phyloP scores from a whole-genome alignment of 192 early-diverging fungal species.

The Haplosporangium gracile region DNA sequence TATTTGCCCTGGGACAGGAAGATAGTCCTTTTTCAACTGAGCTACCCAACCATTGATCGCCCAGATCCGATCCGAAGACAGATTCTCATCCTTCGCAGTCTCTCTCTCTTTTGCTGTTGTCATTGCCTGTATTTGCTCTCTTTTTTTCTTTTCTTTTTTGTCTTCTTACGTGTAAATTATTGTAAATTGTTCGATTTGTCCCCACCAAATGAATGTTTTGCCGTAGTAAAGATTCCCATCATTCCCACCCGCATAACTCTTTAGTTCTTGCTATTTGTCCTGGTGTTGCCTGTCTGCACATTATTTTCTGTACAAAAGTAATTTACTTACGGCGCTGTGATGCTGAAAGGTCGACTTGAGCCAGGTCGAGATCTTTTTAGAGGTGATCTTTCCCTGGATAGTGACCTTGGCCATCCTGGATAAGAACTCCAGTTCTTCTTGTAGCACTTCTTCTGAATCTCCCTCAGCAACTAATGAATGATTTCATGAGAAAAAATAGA shows the following conservation, averaged over 20 bases:
- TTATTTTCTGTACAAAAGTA: no score
- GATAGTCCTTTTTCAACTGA: neutral
- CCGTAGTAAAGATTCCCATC: neutral
- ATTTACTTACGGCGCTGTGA: conserved; percentile 34
- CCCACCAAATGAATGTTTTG: no score
- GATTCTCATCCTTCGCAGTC: neutral
- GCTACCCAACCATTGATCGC: neutral
- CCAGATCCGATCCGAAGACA: neutral
- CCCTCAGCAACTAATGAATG: conserved; percentile 42
- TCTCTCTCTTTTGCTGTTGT: neutral
- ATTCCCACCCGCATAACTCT: neutral
- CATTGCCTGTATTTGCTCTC: neutral
- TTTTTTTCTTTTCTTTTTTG: no score
- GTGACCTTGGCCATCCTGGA: conserved; percentile 45
- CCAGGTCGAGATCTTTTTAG: conserved; percentile 53
- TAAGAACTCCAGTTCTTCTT: conserved; percentile 36
- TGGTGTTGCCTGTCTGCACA: no score
- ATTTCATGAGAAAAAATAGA: neutral
- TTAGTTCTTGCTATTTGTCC: neutral
- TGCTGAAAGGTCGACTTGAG: conserved; percentile 38
- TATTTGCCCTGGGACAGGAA: neutral
- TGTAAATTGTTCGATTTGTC: no score
- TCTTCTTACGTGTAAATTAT: no score
- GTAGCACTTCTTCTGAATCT: conserved; percentile 29
- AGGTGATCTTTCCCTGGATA: conserved; percentile 54